Base-by-base conservation (phyloP, 768 basidiomycete genomes). In the Baorangia bicolor region DNA sequence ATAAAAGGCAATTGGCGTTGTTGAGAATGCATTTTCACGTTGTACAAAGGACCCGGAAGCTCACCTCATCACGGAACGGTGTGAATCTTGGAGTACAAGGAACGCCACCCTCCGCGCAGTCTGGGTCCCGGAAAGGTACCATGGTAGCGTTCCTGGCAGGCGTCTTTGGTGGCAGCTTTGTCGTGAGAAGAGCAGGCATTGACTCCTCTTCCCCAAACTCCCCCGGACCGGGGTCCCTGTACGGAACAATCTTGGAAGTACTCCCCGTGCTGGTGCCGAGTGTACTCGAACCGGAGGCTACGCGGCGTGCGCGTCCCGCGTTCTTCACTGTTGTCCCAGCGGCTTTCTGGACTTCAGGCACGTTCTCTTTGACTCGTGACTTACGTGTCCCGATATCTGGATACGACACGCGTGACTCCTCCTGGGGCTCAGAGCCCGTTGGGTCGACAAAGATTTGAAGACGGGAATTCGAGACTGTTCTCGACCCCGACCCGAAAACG, bases 371-470 rank as follows among this genome's bases (percentile, higher is more conserved):
- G 61, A 90, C 76, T 49, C 90, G 81, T 5, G 84, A 79, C 68
- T 87, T 88, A 63, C 90, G 87, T 56, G 89, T 85, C 20, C 88
- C 90, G 2, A 92, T 68, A 55, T 92, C 90, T 30, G 82, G 79
- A 81, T 86, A 92, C 16, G 81, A 74, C 46, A 71, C 61, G n/a
- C 68, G 71, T 21, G 76, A 73, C 10, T 76, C 77, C 13, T 76
- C 72, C 45, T 78, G 75, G 2, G 79, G 74, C 43, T 78, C 77
- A 40, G 74, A 71, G 37, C 83, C 86, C 6, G 79, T 72, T 13
- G 87, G 85, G 64, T 92, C 90, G n/a, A 87, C 78, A 66, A 90
- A 91, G 30, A 92, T 74, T 58, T 82, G 84, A 49, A 92, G 72
- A 35, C 83, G 82, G 16, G 78, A 73, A 57, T 87, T 90, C 6